Evolutionary conservation across 352 stramenopile genomes (phyloP).

Genomic region (Globisporangium camurandrum): DNA sequence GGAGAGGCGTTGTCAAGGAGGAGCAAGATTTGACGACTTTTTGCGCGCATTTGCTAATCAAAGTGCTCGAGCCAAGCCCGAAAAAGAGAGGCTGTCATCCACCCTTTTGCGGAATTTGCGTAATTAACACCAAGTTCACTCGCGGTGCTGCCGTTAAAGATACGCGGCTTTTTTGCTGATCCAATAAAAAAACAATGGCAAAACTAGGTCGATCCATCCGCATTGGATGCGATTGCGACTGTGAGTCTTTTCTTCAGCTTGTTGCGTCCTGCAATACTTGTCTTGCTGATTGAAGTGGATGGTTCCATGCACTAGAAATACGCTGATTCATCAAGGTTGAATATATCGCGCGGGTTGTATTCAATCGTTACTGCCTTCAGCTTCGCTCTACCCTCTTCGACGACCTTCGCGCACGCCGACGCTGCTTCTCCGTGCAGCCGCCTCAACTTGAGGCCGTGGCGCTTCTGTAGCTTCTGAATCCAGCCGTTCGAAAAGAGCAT

Average conservation of each 20-base stretch:
- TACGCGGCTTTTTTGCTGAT: background rate
- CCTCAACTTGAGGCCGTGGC: background rate
- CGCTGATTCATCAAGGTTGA: constrained; percentile 4
- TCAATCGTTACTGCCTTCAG: constrained; percentile 1
- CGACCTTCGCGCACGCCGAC: background rate
- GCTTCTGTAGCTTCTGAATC: constrained; percentile 3
- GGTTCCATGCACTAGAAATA: constrained; percentile 4
- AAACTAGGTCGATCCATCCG: background rate
- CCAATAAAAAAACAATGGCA: constrained; percentile 3
- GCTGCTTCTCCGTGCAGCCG: constrained; percentile 4
- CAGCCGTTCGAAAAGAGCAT: constrained; percentile 5
- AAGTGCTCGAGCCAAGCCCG: constrained; percentile 1
- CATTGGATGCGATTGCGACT: constrained; percentile 1
- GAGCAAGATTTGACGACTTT: background rate
- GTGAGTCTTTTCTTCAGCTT: constrained; percentile 2
- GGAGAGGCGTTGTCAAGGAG: constrained; percentile 2
- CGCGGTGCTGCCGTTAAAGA: background rate
- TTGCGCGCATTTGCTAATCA: background rate
- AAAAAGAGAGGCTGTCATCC: constrained; percentile 4
- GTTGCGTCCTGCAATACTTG: background rate
- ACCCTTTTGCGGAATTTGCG: constrained; percentile 4
- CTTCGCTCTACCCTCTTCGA: background rate
- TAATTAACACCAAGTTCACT: constrained; percentile 2
- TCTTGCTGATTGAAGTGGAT: background rate
- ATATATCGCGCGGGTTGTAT: constrained; percentile 6